phyloP scores from a whole-genome alignment of 805 yeast species.

The Citeromyces matritensis region DNA sequence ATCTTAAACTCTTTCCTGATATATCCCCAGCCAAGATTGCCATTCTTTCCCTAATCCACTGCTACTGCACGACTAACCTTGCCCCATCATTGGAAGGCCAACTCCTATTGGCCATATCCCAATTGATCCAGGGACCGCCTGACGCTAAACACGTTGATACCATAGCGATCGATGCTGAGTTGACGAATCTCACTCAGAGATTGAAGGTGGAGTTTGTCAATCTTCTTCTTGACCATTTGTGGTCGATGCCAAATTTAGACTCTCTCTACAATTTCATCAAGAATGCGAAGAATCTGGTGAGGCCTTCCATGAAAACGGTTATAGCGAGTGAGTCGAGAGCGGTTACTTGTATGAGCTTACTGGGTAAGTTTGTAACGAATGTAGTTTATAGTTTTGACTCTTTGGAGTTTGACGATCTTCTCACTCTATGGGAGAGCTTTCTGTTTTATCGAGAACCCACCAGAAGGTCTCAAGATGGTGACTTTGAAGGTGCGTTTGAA shows the following conservation, averaged over 20 bases:
- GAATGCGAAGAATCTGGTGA: conserved; percentile 15
- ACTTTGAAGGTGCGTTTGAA: neutral
- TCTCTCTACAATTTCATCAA: conserved; percentile 15
- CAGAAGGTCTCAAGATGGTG: conserved; percentile 3
- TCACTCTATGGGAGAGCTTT: conserved; percentile 25
- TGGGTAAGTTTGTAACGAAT: conserved; percentile 28
- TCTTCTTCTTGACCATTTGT: conserved; percentile 7
- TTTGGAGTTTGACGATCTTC: conserved; percentile 29
- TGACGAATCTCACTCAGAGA: too few species aligned
- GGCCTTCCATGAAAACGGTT: conserved; percentile 15
- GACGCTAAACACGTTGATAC: too few species aligned
- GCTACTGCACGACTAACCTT: conserved; percentile 21
- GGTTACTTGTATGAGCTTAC: conserved; percentile 21
- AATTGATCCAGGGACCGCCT: too few species aligned
- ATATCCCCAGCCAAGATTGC: conserved; percentile 21
- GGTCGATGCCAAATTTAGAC: conserved; percentile 5
- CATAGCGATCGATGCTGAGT: too few species aligned
- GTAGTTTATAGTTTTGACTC: conserved; percentile 23
- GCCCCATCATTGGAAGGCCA: too few species aligned
- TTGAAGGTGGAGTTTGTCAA: too few species aligned
- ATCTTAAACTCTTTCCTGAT: too few species aligned
- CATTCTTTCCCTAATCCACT: conserved; percentile 27
- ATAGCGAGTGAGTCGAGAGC: conserved; percentile 5
- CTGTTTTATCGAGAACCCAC: conserved; percentile 15
- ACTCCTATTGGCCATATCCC: too few species aligned